Evolutionary conservation across 2,329 filamentous ascomycete species (phyloP), one percentile per base, ranked within the genome.

Genomic region (Phaeoacremonium minimum): DNA sequence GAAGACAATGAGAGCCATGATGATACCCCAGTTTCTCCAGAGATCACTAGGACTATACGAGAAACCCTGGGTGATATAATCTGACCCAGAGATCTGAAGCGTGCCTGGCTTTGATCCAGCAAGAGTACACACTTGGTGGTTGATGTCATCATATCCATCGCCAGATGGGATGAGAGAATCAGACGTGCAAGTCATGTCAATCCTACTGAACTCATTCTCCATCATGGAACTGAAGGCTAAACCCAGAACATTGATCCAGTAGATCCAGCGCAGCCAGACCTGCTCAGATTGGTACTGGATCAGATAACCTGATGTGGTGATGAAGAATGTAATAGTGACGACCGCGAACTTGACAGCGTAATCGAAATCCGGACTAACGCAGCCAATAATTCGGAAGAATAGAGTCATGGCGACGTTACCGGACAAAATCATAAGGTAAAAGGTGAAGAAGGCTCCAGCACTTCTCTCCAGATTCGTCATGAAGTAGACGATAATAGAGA

Each of bases 1-100:
- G 41, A 80, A 79, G 28, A 83, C 60, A 36, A 94, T 87, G 43
- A 94, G 75, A 2, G 71, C 80, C 9, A 89, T 55, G 42, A 94
- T 80, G 44, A 95, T 93, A 2, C 85, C 87, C 56, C 85, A 87
- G 59, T 93, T 89, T 29, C 87, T 74, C 88, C 88, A 94, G 1
- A 93, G 67, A 35, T 91, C 76, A 1, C 66, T 61, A 0, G 75
- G 72, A 11, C 66, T 57, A 61, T 90, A 94, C 0, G 73, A 71
- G 57, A 86, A 95, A 0, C 71, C 78, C 15, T 77, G 60, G 0
- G 73, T 67, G 42, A 95, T 76, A 54, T 95, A 95, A 12, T 70
- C 73, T 1, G 66, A 63, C 4, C 88, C 89, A 1, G 73, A 70
- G 1, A 95, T 77, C 8, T 68, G 53, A 2, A 69, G 59, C 0